Percentiles rank a stretch among this genome's conserved stretches.
Evolutionary conservation across 306 rosid species (phyloP).

Genomic region (Alnus rubra): DNA sequence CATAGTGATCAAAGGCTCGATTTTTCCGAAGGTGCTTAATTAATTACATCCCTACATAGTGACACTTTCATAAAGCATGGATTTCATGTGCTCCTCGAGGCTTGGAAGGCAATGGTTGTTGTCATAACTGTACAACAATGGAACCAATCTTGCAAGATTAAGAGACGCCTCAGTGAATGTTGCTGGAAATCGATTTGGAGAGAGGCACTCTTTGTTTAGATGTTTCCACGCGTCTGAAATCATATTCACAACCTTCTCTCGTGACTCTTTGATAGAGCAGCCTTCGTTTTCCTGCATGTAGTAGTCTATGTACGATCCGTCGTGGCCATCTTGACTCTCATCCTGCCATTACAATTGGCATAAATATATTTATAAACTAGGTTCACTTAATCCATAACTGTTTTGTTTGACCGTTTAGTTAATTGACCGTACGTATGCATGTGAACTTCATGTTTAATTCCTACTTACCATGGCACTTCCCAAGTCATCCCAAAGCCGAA

Average conservation of each 20-base stretch:
- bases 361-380: too few species aligned
- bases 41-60: background rate
- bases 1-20: too few species aligned
- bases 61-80: conserved; percentile 18
- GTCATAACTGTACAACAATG: conserved; percentile 46
- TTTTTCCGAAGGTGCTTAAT: too few species aligned
- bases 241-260: conserved; percentile 26
- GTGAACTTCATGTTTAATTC: too few species aligned
- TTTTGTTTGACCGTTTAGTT: too few species aligned
- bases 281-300: conserved; percentile 42
- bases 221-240: conserved; percentile 55
- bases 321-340: conserved; percentile 42
- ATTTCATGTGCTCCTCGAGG: conserved; percentile 40
- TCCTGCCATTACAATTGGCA: conserved; percentile 22
- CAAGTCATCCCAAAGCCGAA: conserved; percentile 36
- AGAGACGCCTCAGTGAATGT: conserved; percentile 44
- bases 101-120: conserved; percentile 37
- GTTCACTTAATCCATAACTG: too few species aligned
- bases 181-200: conserved; percentile 36
- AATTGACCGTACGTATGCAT: too few species aligned
- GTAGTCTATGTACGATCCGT: conserved; percentile 59
- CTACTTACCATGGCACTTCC: conserved; percentile 27
- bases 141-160: conserved; percentile 56
- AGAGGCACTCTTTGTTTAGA: conserved; percentile 40
- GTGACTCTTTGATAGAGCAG: conserved; percentile 26